Base-by-base conservation (phyloP, 331 rosid species). In the Quercus phellos region DNA sequence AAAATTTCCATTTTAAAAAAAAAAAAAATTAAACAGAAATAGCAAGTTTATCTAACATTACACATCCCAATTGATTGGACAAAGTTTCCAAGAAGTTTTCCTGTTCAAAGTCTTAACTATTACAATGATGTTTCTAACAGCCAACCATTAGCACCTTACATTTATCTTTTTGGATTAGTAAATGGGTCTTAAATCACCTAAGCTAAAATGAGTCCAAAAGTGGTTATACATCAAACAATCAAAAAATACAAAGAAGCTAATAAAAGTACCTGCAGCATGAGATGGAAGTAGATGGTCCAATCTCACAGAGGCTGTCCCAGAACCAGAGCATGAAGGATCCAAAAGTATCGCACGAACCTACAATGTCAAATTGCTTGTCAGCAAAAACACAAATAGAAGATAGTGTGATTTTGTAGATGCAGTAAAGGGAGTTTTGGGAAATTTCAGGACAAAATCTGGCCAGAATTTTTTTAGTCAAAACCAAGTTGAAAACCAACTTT, bases 261-360 rank as follows among this genome's bases (percentile, higher is more conserved):
- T 53, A 74, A 74, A 51, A 34, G 71, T 71, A 90, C 98, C 97
- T 73, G 85, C 84, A 12, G 84, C 87, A 78, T 88, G 78, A 76
- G 98, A 93, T 13, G 98, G 99, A 53, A 95, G 98, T 53, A 95
- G 82, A 85, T 95, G 91, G 75, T 95, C 96, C 55, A 93, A 82
- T 87, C 99, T 88, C 75, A 85, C 84, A 81, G 94, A 83, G 16
- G 92, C 89, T 66, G 97, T 92, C 78, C 99, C 99, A 56, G 98
- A 95, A 50, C 98, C 97, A 69, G 98, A 92, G 90, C 99, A 92
- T 61, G 97, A 91, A 85, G 97, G 99, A 86, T 95, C 99, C 81
- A 92, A 83, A 73, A 92, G 99, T 80, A 95, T 91, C 72, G 96
- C 99, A 9, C 83, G 85, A 61, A 91, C 77, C 99, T 92, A 84